Conservation (phyloP, 2,329 filamentous ascomycete species). For the Daldinia eschscholtzii region DNA sequence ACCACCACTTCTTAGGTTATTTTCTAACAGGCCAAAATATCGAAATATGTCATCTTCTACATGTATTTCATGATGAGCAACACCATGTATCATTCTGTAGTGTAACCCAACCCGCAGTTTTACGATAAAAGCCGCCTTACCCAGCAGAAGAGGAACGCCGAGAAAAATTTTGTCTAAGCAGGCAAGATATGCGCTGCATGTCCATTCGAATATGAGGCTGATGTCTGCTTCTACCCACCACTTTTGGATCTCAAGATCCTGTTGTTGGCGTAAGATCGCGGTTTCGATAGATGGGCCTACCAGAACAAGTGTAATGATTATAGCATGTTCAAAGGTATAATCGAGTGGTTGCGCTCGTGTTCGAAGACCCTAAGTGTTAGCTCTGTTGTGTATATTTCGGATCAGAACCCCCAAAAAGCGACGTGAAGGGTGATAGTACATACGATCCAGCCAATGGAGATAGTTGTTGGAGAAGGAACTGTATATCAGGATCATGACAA, state of each 20-base stretch:
- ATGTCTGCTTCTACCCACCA: conserved; percentile 40
- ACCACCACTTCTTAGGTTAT: conserved; percentile 19
- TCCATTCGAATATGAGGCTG: conserved; percentile 43
- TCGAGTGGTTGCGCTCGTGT: conserved; percentile 19
- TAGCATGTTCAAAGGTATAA: not conserved
- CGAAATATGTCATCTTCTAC: conserved; percentile 38
- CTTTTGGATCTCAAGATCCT: conserved; percentile 28
- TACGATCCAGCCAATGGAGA: conserved; percentile 21
- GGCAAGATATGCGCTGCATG: conserved; percentile 31
- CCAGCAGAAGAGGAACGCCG: conserved; percentile 38
- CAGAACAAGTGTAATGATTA: conserved; percentile 11
- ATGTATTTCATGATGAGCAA: conserved; percentile 24
- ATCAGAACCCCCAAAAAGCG: conserved; percentile 23
- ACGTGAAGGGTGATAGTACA: conserved; percentile 13
- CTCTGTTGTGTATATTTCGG: conserved; percentile 12
- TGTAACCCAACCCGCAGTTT: conserved; percentile 45
- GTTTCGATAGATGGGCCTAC: conserved; percentile 4
- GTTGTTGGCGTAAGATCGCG: conserved; percentile 23
- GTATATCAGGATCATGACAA: not conserved
- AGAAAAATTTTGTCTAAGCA: conserved; percentile 27
- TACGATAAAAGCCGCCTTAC: conserved; percentile 44
- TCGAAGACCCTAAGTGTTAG: conserved; percentile 8
- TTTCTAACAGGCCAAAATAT: conserved; percentile 26
- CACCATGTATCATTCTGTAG: conserved; percentile 36
- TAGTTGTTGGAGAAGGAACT: not conserved